Conservation (phyloP, 2,329 filamentous ascomycete genomes). For the Epichloe coenophiala region DNA sequence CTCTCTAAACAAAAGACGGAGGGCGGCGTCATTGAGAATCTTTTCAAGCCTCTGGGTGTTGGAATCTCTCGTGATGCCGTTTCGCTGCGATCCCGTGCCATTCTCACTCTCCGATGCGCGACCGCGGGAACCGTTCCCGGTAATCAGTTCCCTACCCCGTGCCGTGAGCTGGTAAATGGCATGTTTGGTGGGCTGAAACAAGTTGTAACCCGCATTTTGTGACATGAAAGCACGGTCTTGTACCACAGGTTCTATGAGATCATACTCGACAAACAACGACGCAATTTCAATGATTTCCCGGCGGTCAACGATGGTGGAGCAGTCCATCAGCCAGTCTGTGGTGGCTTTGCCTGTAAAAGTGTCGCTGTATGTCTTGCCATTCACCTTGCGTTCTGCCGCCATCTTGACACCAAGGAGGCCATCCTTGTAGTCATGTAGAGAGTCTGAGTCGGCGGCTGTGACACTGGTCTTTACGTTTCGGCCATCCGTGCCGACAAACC, state of each 20-base stretch:
- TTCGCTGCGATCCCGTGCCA: slow-evolving; percentile 26
- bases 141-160: slow-evolving; percentile 58
- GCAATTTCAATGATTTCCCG: slow-evolving; percentile 76
- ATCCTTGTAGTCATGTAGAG: slow-evolving; percentile 80
- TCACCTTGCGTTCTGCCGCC: slow-evolving; percentile 71
- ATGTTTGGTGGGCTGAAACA: slow-evolving; percentile 79
- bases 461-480: slow-evolving; percentile 71
- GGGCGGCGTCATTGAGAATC: slow-evolving; percentile 80
- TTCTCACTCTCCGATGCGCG: slow-evolving; percentile 48
- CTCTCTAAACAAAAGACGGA: slow-evolving; percentile 83
- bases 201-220: slow-evolving; percentile 43
- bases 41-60: slow-evolving; percentile 90
- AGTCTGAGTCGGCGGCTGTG: slow-evolving; percentile 75
- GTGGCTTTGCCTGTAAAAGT: slow-evolving; percentile 85
- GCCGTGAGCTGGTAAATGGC: slow-evolving; percentile 75
- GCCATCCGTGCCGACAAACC: slow-evolving; percentile 72
- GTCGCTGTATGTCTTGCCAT: slow-evolving; percentile 63
- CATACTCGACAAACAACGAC: slow-evolving; percentile 71
- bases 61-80: slow-evolving; percentile 66
- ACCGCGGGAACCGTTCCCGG: slow-evolving; percentile 37
- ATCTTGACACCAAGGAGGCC: slow-evolving; percentile 88
- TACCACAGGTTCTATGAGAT: slow-evolving; percentile 62
- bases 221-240: slow-evolving; percentile 56
- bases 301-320: slow-evolving; percentile 85
- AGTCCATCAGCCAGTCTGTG: slow-evolving; percentile 95